Evolutionary conservation across 352 stramenopile species (phyloP).

Genomic region (Phytophthora foliorum): DNA sequence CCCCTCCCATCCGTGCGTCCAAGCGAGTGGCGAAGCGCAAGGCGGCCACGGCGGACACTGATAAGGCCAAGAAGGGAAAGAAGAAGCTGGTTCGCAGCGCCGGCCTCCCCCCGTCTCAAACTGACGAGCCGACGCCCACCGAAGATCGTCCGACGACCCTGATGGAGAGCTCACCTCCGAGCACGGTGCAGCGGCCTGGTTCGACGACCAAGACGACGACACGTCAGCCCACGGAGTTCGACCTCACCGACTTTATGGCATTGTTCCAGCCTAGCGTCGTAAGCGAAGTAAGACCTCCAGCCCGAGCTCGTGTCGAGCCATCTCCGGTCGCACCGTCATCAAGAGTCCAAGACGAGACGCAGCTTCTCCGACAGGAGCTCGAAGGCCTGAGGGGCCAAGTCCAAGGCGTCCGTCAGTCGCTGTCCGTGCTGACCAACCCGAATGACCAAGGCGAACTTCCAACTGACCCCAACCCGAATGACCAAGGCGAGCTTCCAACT

Average conservation of each 20-base stretch:
- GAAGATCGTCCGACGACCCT: too few species aligned
- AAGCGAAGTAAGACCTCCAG: neutral
- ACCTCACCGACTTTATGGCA: constrained; percentile 16
- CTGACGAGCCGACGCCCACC: too few species aligned
- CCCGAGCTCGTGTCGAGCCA: neutral
- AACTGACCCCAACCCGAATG: neutral
- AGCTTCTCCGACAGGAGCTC: neutral
- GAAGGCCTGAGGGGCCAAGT: neutral
- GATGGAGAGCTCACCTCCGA: neutral
- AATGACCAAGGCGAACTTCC: constrained; percentile 14
- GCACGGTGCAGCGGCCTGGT: neutral
- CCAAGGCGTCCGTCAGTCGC: neutral
- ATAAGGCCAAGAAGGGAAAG: too few species aligned
- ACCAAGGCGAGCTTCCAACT: constrained; percentile 6
- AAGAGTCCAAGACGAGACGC: neutral
- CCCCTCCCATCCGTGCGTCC: too few species aligned
- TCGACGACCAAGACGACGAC: neutral
- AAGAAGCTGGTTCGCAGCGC: too few species aligned
- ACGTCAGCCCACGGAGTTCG: neutral
- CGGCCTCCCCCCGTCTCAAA: too few species aligned
- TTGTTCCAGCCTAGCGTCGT: constrained; percentile 17
- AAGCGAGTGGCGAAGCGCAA: too few species aligned
- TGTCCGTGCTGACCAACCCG: neutral
- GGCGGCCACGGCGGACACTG: too few species aligned
- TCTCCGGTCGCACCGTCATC: neutral